Base-by-base conservation (phyloP, 768 basidiomycete species). In the Vararia minispora region DNA sequence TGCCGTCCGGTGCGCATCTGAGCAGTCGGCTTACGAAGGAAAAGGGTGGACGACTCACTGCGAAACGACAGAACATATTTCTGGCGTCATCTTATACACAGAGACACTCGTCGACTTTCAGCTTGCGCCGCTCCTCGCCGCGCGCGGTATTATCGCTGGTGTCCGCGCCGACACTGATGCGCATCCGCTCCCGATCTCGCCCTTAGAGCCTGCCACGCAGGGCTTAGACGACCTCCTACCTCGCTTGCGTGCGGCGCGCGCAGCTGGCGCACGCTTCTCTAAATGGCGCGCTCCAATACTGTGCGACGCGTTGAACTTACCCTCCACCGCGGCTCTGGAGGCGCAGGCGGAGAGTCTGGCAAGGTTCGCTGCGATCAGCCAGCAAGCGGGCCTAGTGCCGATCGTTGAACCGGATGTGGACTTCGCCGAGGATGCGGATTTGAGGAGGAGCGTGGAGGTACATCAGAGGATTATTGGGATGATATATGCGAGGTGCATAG, bases 341-440 rank as follows among this genome's bases (percentile, higher is more conserved):
- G 58, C 54, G 12, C 67, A 69, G 40, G 69, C 65, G 18, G 68
- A 69, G 48, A 67, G 59, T 24, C 51, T 72, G 13, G 66, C 66
- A 3, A 61, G 63, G 35, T 73, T 63, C 49, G 66, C 71, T 29
- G 63, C 66, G 1, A 62, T 71, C 40, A 72, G 66, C 48, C 68
- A 71, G 45, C 60, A 69, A 50, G 69, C 67, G 1, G 66, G 67
- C 21, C 47, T 72, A 16, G 68, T 71, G n/a, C 69, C 69, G 4
- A 66, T 72, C 38, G 62, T 72, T 6, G 70, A 72, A 46, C 71
- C 68, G 10, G 71, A 72, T 46, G 63, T 71, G 14, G 66, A 72
- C 47, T 70, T 71, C 43, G 56, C 59, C 18, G 68, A 57, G 23
- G 69, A 72, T 29, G 65, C 68, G 16, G 61, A 65, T 44, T 47